Base-by-base conservation (phyloP, 1,139 yeast species). In the Kodamaea fungicola region DNA sequence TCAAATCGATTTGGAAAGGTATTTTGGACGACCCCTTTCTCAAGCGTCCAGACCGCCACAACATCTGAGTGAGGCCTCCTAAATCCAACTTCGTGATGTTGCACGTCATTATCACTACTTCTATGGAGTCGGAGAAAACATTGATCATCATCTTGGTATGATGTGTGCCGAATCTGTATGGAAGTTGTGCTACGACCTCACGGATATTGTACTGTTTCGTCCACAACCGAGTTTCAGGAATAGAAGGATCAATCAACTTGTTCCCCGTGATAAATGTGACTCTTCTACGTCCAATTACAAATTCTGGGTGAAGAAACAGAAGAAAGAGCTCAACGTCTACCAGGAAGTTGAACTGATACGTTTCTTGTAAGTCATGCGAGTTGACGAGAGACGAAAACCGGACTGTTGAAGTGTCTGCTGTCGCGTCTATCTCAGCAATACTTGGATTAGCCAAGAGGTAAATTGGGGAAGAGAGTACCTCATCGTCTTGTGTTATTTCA, bases 121-220 rank as follows among this genome's bases (percentile, higher is more conserved):
- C 78, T 23, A 72, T 55, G 1, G 53, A 53, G 43, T 73, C 76
- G 3, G 49, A 52, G 46, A 64, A 77, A 41, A 74, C 63, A 50
- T 80, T 80, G 10, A 83, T 59, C 71, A 82, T 78, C 75, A 82
- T 63, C 49, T 83, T 83, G 2, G 85, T 70, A 52, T 83, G 89
- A 51, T 83, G 89, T 2, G 82, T 70, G 4, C 71, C 76, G 32
- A 57, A 71, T 25, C 62, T 41, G 33, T 51, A 52, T 1, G 71
- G 68, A 4, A 69, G 43, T 10, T 49, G 45, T 0, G 71, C 74
- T 1, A 54, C 44, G 1, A 67, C 52, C 37, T 67, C 64, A 3
- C 44, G 37, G 2, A 67, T 42, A 35, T 65, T 61, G 37, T 53
- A 63, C 21, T 46, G 49, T 13, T 37, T 23, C 13, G 43, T 45